Evolutionary conservation across 2,329 filamentous ascomycete genomes (phyloP), one percentile per base, ranked within the genome.

Genomic region (Leptodontidium sp.): DNA sequence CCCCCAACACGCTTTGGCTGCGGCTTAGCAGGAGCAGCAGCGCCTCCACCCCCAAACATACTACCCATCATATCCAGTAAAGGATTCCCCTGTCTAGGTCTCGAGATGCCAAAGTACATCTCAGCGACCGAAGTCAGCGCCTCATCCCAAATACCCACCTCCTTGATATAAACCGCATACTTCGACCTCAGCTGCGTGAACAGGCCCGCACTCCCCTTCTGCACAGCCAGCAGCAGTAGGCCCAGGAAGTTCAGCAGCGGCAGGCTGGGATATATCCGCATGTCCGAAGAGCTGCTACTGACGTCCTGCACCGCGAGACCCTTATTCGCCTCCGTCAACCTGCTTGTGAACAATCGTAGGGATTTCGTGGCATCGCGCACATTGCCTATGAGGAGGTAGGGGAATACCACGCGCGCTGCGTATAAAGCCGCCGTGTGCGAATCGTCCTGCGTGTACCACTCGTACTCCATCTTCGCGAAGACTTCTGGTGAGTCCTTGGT

Each of bases 21-120:
- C 71, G 81, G 74, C 63, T 78, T 78, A 49, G 73, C 73, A 52
- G 75, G 78, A 72, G 80, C 84, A 62, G 85, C 87, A 35, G 29
- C 55, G 11, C 85, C 87, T 7, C 89, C 91, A 24, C 93, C 93
- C 61, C 94, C 94, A 77, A 99, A 92, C 85, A 99, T 88, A 71
- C 90, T 94, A 59, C 94, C 94, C 92, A 99, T 97, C 94, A 99
- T 98, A 79, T 99, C 96, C 81, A 98, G 89, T 80, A 99, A 84
- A 2, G 94, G 94, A 80, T 98, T 98, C 72, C 91, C 92, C 83
- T 97, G 93, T 76, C 91, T 87, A 58, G 94, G 95, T 78, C 94
- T 91, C 82, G 90, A 88, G 79, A 99, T 97, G 45, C 90, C 90
- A 82, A 99, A 99, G 84, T 98, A 99, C 88, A 97, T 94, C 83